phyloP scores from a whole-genome alignment of 2,329 filamentous ascomycete genomes.

The Beauveria sp. region DNA sequence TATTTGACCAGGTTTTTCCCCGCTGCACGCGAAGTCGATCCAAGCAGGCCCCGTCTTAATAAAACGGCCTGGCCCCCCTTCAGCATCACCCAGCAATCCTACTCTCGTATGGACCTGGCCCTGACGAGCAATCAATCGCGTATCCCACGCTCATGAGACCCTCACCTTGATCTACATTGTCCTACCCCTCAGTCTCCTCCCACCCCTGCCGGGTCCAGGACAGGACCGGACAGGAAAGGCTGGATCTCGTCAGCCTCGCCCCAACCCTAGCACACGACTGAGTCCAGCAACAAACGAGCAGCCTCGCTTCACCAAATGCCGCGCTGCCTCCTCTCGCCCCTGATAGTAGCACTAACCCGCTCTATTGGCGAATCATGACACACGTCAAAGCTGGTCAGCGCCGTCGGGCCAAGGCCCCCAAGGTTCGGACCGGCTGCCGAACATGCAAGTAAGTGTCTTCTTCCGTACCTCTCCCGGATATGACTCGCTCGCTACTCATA shows the following conservation, averaged over 20 bases:
- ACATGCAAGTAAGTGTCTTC: conserved; percentile 11
- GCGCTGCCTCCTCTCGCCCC: not conserved
- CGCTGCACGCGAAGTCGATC: conserved; percentile 3
- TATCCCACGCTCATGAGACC: not conserved
- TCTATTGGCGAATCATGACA: conserved; percentile 5
- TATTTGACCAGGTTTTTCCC: not conserved
- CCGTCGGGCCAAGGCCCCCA: conserved; percentile 9
- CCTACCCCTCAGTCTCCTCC: not conserved
- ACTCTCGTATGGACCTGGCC: not conserved
- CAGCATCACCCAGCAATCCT: not conserved
- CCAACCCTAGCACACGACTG: not conserved
- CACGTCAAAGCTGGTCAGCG: conserved; percentile 12
- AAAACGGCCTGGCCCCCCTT: conserved; percentile 3
- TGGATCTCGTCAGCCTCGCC: not conserved
- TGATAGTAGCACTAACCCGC: not conserved
- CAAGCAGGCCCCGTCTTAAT: conserved; percentile 5
- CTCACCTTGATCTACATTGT: not conserved
- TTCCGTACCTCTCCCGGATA: not conserved
- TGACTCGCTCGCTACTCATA: not conserved
- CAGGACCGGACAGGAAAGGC: not conserved
- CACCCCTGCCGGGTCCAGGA: not conserved
- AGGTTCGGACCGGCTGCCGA: conserved; percentile 11
- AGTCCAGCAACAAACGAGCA: not conserved
- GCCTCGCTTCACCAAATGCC: not conserved
- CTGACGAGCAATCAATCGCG: not conserved